These are phyloP conservation scores for Desmodesmus armatus DNA, from an alignment of 139 green algal species.

Conservation along the genomic window DNA sequence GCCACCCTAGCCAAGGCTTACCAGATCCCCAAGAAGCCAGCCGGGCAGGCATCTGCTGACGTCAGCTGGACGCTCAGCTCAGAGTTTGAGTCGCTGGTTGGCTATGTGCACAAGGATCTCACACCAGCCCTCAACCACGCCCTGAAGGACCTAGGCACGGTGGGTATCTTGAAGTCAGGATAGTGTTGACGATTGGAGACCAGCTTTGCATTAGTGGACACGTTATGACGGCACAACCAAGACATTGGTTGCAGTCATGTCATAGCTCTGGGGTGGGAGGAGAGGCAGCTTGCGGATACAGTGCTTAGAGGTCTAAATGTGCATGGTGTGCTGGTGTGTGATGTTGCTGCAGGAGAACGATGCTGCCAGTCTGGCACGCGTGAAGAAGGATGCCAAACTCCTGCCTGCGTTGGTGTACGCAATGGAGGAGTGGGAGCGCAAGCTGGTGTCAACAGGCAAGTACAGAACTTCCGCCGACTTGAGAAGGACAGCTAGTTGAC, in stretches of 20 bases:
- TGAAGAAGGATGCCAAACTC: conserved; percentile 22
- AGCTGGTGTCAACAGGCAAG: conserved; percentile 62
- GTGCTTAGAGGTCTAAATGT: too few species aligned
- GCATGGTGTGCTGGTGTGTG: background rate
- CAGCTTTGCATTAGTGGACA: too few species aligned
- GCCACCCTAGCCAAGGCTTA: conserved; percentile 25
- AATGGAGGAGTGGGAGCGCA: conserved; percentile 67
- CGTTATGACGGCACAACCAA: too few species aligned
- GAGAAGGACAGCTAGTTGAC: background rate
- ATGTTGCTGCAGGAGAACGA: background rate
- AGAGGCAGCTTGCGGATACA: too few species aligned
- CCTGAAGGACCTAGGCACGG: too few species aligned
- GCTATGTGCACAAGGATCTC: conserved; percentile 51
- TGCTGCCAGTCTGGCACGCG: background rate
- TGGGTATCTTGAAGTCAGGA: too few species aligned
- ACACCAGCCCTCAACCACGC: conserved; percentile 54
- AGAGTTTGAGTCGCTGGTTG: conserved; percentile 52
- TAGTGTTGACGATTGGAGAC: too few species aligned
- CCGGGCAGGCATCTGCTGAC: conserved; percentile 7
- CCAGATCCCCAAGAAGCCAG: conserved; percentile 40
- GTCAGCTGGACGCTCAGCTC: background rate
- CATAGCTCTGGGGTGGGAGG: too few species aligned
- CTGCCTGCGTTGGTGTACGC: conserved; percentile 10
- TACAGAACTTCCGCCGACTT: too few species aligned
- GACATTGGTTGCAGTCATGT: too few species aligned